These are phyloP conservation scores for Przewalskia tangutica DNA, from an alignment of 257 asterid species.

Conservation along the genomic window DNA sequence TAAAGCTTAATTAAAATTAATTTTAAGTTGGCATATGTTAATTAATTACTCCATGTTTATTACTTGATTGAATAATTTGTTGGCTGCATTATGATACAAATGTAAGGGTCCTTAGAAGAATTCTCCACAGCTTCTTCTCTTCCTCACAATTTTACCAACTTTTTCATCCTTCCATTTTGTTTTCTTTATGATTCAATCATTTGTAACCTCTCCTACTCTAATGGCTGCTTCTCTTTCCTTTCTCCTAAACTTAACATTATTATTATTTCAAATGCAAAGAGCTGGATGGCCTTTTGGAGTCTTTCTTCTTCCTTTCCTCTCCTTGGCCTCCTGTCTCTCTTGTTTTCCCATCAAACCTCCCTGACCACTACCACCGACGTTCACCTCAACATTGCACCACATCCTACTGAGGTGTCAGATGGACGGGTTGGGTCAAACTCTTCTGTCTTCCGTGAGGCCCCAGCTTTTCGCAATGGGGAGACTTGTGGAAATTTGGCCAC, in stretches of 20 bases:
- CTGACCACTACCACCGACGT: not conserved
- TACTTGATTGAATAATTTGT: not conserved
- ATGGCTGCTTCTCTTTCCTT: conserved; percentile 39
- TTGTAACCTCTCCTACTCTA: conserved; percentile 38
- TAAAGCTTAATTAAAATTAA: not conserved
- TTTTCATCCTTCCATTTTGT: conserved; percentile 12
- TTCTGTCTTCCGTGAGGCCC: conserved; percentile 53
- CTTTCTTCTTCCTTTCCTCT: conserved; percentile 20
- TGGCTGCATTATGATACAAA: not conserved
- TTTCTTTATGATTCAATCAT: conserved; percentile 19
- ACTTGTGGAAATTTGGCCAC: conserved; percentile 14
- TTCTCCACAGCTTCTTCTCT: conserved; percentile 28
- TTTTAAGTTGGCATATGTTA: not conserved
- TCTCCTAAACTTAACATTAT: conserved; percentile 10
- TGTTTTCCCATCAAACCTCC: conserved; percentile 20
- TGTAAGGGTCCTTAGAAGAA: conserved; percentile 3
- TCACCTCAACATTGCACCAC: not conserved
- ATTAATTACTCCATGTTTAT: not conserved
- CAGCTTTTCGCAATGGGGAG: conserved; percentile 46
- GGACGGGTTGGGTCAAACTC: conserved; percentile 5
- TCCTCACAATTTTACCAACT: conserved; percentile 33
- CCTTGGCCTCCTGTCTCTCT: conserved; percentile 56
- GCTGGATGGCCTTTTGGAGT: conserved; percentile 69
- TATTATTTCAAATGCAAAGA: conserved; percentile 20
- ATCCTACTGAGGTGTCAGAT: conserved; percentile 4